Conservation (phyloP, 305 asterid genomes). For the Plantago lanceolata region DNA sequence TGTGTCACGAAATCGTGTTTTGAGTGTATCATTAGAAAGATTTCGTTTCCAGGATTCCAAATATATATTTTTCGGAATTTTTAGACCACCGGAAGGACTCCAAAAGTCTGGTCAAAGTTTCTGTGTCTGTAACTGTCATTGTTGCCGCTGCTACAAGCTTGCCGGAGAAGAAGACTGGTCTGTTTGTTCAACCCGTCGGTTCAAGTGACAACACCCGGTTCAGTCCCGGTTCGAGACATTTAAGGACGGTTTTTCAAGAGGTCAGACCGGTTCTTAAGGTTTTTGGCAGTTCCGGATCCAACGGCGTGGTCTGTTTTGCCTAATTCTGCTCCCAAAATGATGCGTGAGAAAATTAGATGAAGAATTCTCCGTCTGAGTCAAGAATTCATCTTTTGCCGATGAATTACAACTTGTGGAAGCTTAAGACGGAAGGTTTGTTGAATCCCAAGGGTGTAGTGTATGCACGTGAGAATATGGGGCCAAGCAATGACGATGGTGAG, state of each 20-base stretch:
- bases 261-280: background rate
- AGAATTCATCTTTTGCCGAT: background rate
- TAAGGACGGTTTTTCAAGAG: background rate
- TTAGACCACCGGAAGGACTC: background rate
- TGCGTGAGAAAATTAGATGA: background rate
- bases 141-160: too few relatives aligned
- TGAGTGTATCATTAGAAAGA: background rate
- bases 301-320: background rate
- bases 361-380: background rate
- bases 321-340: background rate
- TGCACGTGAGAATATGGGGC: background rate
- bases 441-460: background rate
- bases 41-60: background rate
- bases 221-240: background rate
- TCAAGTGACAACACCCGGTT: background rate
- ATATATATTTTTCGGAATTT: constrained; percentile 1
- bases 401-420: background rate
- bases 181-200: background rate
- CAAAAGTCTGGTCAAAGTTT: too few relatives aligned
- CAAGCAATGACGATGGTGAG: background rate
- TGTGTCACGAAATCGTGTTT: background rate
- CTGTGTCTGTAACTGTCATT: too few relatives aligned
- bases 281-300: background rate
- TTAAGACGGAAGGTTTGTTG: background rate
- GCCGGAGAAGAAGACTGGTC: too few relatives aligned